Conservation (phyloP, 495 filamentous ascomycete genomes). For the Lepraria neglecta region DNA sequence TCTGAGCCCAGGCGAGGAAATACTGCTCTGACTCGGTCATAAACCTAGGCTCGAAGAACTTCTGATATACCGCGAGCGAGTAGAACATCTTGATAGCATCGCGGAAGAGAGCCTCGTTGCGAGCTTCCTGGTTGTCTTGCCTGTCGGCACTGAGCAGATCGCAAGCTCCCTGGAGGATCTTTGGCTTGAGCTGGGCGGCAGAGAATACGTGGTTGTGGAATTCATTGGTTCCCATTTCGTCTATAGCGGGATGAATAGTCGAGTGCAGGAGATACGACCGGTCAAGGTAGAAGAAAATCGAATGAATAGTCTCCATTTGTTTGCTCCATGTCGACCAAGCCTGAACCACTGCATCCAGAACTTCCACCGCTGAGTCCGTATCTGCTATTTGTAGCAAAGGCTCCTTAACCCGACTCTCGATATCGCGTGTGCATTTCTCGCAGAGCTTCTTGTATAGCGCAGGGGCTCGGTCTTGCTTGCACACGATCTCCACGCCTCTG, state of each 20-base stretch:
- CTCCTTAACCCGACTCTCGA: slow-evolving; percentile 51
- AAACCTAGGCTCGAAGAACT: slow-evolving; percentile 70
- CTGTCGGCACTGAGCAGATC: slow-evolving; percentile 71
- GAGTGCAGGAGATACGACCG: slow-evolving; percentile 75
- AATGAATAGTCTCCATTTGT: slow-evolving; percentile 69
- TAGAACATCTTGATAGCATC: slow-evolving; percentile 75
- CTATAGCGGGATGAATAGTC: slow-evolving; percentile 49
- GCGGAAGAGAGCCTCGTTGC: slow-evolving; percentile 53
- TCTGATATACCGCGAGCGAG: slow-evolving; percentile 68
- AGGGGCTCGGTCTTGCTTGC: slow-evolving; percentile 64
- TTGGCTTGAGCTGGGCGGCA: slow-evolving; percentile 45
- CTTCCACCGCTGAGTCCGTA: slow-evolving; percentile 50
- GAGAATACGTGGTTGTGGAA: slow-evolving; percentile 53
- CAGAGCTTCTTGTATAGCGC: slow-evolving; percentile 57
- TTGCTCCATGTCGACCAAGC: slow-evolving; percentile 74
- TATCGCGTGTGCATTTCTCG: slow-evolving; percentile 55
- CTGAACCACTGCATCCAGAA: slow-evolving; percentile 56
- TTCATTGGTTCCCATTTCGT: slow-evolving; percentile 51
- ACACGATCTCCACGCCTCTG: slow-evolving; percentile 82
- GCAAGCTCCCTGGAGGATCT: slow-evolving; percentile 65
- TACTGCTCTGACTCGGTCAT: slow-evolving; percentile 58
- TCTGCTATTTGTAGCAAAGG: slow-evolving; percentile 46
- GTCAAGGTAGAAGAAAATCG: slow-evolving; percentile 88
- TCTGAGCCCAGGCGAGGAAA: slow-evolving; percentile 58
- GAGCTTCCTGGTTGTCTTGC: slow-evolving; percentile 38